phyloP scores from a whole-genome alignment of 1,139 yeast genomes.

The Suhomyces panamericanus region DNA sequence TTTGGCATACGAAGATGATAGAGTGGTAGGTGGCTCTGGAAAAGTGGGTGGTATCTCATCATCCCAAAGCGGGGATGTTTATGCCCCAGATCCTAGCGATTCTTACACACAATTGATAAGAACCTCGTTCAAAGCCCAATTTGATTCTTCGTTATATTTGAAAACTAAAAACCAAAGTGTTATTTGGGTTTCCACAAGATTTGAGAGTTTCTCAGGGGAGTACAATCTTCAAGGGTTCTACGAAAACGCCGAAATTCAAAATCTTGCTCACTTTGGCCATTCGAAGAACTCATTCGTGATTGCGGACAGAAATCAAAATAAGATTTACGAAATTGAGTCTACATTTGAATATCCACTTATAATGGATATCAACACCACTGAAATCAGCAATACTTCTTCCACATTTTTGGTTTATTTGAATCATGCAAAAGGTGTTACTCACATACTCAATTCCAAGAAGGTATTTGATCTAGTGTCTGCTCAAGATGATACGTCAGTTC shows the following conservation, averaged over 20 bases:
- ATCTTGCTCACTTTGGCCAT: slow-evolving; percentile 30
- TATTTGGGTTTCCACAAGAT: slow-evolving; percentile 28
- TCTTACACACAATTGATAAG: slow-evolving; percentile 36
- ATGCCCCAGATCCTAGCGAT: slow-evolving; percentile 34
- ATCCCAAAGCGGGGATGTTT: slow-evolving; percentile 18
- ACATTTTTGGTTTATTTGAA: slow-evolving; percentile 7
- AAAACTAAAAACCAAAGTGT: slow-evolving; percentile 35
- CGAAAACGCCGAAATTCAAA: slow-evolving; percentile 33
- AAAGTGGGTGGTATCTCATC: slow-evolving; percentile 28
- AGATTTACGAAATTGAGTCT: slow-evolving; percentile 18
- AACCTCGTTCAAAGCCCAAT: slow-evolving; percentile 31
- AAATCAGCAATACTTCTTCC: background rate
- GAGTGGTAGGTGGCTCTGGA: slow-evolving; percentile 43
- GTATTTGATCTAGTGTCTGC: slow-evolving; percentile 20
- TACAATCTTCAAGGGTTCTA: slow-evolving; percentile 35
- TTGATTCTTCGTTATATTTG: slow-evolving; percentile 34
- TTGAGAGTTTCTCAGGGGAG: slow-evolving; percentile 29
- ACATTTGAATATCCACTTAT: slow-evolving; percentile 18
- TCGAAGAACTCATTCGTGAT: slow-evolving; percentile 22
- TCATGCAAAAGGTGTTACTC: slow-evolving; percentile 15
- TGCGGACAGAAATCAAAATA: slow-evolving; percentile 17
- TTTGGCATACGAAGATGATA: slow-evolving; percentile 56
- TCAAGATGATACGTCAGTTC: slow-evolving; percentile 52
- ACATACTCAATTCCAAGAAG: slow-evolving; percentile 19
- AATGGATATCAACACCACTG: background rate